Evolutionary conservation across 257 asterid species (phyloP).

Genomic region (Primulina tabacum): DNA sequence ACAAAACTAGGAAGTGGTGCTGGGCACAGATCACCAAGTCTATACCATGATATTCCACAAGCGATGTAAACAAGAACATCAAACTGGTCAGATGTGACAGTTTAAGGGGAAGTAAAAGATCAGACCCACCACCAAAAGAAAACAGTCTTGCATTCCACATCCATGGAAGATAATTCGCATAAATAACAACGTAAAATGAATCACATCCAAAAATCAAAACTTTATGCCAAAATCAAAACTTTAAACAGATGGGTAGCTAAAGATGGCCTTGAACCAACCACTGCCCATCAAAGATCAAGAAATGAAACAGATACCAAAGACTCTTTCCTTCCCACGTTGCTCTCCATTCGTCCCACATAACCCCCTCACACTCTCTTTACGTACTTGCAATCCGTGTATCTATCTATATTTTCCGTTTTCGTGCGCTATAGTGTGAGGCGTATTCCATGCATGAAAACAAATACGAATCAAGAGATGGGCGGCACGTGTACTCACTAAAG

Average conservation of each 20-base stretch:
- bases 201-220: slow-evolving; percentile 5
- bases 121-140: slow-evolving; percentile 31
- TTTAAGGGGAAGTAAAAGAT: slow-evolving; percentile 34
- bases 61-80: slow-evolving; percentile 27
- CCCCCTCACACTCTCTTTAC: not conserved
- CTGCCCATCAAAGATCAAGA: slow-evolving; percentile 4
- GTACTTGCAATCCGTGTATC: not conserved
- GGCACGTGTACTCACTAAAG: too few relatives aligned
- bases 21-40: slow-evolving; percentile 55
- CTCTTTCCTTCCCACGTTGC: slow-evolving; percentile 27
- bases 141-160: slow-evolving; percentile 29
- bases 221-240: slow-evolving; percentile 14
- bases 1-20: slow-evolving; percentile 43
- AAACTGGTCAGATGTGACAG: slow-evolving; percentile 49
- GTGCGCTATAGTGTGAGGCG: slow-evolving; percentile 31
- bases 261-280: not conserved
- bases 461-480: slow-evolving; percentile 4
- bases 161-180: slow-evolving; percentile 13
- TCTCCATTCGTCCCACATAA: slow-evolving; percentile 18
- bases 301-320: slow-evolving; percentile 32
- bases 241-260: slow-evolving; percentile 18
- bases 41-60: slow-evolving; percentile 8
- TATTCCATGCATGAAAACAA: slow-evolving; percentile 43
- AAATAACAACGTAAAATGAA: not conserved
- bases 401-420: slow-evolving; percentile 12